Evolutionary conservation across 2,329 filamentous ascomycete species (phyloP), one percentile per base, ranked within the genome.

Genomic region (Paraconiothyrium sp.): DNA sequence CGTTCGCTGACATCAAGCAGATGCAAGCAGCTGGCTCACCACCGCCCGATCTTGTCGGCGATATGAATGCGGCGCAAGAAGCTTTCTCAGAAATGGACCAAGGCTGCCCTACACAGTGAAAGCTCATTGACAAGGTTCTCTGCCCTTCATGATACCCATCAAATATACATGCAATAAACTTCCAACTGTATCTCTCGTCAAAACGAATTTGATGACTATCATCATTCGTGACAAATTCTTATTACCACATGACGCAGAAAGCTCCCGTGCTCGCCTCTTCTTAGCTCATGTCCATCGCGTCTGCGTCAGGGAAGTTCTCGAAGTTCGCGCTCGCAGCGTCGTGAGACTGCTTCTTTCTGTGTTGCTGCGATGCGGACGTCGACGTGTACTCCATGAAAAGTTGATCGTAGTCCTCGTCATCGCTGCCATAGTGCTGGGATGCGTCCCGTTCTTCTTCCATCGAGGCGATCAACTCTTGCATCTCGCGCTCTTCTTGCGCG

Each of bases 1-100:
- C 4, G 16, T 13, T 34, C 54, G 47, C 27, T 46, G 35, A 57
- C 30, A 50, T 1, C 20, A 51, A 24, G 34, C 37, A 97, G 94
- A 99, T 99, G 95, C 95, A 99, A 94, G 90, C 90, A 55, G 91
- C 91, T 63, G 95, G 95, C 10, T 93, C 92, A 22, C 95, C 95
- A 48, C 95, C 95, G 0, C 86, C 92, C 41, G 95, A 98, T 78
- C 83, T 99, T 20, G 91, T 99, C 16, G 94, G 94, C 59, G 93
- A 97, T 75, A 91, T 97, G 87, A 89, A 90, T 58, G 91, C 91
- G 54, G 91, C 92, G 20, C 92, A 94, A 74, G 92, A 94, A 66
- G 83, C 84, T 35, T 77, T 85, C 8, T 80, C 81, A 41, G 85
- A 85, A 63, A 78, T 87, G 56, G 85, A 89, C 52, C 79, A 83